Percentiles rank a stretch among this genome's conserved stretches.
Evolutionary conservation across 805 yeast genomes (phyloP).

Genomic region (Metschnikowia chrysomelidarum): DNA sequence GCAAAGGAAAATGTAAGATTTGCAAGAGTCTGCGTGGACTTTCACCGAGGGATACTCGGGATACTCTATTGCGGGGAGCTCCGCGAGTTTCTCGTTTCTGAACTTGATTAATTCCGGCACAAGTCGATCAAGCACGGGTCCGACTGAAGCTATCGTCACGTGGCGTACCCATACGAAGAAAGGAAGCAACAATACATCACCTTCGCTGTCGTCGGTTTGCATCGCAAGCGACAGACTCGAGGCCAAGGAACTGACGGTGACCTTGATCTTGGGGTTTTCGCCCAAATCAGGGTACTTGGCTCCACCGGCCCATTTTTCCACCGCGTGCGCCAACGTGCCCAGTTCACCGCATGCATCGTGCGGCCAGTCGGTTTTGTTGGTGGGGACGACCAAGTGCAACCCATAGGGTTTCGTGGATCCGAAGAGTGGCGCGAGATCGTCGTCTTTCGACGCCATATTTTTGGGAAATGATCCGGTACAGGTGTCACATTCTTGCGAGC

Average conservation of each 20-base stretch:
- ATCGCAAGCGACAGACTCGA: slow-evolving; percentile 45
- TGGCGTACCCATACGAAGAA: slow-evolving; percentile 67
- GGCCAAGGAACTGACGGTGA: slow-evolving; percentile 55
- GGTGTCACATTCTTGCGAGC: slow-evolving; percentile 51
- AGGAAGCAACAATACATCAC: slow-evolving; percentile 69
- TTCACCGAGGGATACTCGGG: slow-evolving; percentile 26
- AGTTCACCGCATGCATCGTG: slow-evolving; percentile 59
- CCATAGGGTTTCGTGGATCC: slow-evolving; percentile 69
- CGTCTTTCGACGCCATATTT: slow-evolving; percentile 43
- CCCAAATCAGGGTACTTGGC: slow-evolving; percentile 22
- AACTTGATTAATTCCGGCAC: slow-evolving; percentile 39
- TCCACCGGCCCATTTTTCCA: slow-evolving; percentile 37
- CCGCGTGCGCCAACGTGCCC: slow-evolving; percentile 45
- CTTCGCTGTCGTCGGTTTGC: slow-evolving; percentile 44
- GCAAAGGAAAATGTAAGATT: slow-evolving; percentile 67
- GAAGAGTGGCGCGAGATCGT: slow-evolving; percentile 51
- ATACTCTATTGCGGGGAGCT: slow-evolving; percentile 10
- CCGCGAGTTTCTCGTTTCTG: slow-evolving; percentile 13
- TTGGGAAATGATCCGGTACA: slow-evolving; percentile 57
- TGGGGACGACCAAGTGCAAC: slow-evolving; percentile 74
- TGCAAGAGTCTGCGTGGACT: slow-evolving; percentile 29
- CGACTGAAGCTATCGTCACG: slow-evolving; percentile 44
- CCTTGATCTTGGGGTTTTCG: slow-evolving; percentile 37
- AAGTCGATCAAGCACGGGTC: slow-evolving; percentile 41
- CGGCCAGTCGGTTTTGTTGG: slow-evolving; percentile 83